Percentiles rank a stretch among this genome's conserved stretches.
Evolutionary conservation across 805 yeast species (phyloP).

Genomic region (Nakazawaea ishiwadae): DNA sequence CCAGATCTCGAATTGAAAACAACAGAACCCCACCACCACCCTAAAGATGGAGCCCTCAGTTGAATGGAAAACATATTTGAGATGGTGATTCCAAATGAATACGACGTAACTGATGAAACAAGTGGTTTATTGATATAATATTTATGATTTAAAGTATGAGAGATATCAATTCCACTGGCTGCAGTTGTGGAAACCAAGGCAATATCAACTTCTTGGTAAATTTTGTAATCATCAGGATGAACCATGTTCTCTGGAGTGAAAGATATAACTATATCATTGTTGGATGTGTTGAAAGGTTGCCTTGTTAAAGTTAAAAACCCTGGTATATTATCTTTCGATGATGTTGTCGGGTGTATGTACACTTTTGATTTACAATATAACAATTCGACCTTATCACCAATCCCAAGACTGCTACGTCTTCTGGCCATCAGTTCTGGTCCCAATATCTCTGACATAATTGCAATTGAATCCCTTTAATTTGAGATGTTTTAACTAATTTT

Average conservation of each 20-base stretch:
- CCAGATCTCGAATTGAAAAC: constrained; percentile 64
- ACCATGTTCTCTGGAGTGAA: constrained; percentile 60
- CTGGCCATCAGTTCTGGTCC: not conserved
- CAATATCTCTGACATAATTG: not conserved
- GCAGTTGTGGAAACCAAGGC: constrained; percentile 12
- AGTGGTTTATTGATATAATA: constrained; percentile 47
- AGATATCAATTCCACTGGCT: not conserved
- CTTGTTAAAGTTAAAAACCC: constrained; percentile 70
- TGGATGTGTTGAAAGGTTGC: constrained; percentile 41
- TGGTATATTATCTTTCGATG: constrained; percentile 68
- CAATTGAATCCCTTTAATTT: too few species aligned
- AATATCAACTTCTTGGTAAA: constrained; percentile 48
- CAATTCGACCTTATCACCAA: constrained; percentile 36
- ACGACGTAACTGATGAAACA: constrained; percentile 47
- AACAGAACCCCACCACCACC: constrained; percentile 91
- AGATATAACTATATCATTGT: constrained; percentile 56
- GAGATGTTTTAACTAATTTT: too few species aligned
- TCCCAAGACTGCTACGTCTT: constrained; percentile 3
- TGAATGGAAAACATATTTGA: constrained; percentile 72
- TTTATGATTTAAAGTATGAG: not conserved
- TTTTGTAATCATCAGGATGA: constrained; percentile 33
- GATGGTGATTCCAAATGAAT: constrained; percentile 63
- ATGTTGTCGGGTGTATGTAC: constrained; percentile 76
- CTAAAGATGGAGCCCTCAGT: constrained; percentile 75
- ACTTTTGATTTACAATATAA: constrained; percentile 63